phyloP scores from a whole-genome alignment of 257 asterid genomes.

The Nicotiana noctiflora region DNA sequence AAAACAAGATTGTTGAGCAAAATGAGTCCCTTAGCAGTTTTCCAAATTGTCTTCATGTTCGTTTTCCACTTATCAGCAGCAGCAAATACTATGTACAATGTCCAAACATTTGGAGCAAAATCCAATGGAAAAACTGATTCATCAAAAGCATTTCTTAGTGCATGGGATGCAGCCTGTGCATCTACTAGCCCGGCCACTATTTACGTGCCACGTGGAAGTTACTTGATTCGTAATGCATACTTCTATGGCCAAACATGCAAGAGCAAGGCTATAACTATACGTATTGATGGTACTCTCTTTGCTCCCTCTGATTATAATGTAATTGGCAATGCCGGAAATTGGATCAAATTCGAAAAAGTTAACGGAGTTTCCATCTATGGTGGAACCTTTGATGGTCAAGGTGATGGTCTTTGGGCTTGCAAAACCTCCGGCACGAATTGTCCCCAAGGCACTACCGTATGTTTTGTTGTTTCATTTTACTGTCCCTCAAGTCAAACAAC shows the following conservation, averaged over 20 bases:
- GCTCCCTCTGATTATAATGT: slow-evolving; percentile 1
- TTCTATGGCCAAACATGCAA: background rate
- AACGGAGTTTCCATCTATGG: background rate
- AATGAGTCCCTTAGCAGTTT: background rate
- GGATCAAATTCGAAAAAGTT: background rate
- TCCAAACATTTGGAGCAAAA: background rate
- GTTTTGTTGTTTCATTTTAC: too few species aligned
- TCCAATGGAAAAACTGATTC: background rate
- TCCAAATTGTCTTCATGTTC: background rate
- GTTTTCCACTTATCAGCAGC: background rate
- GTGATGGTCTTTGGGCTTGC: background rate
- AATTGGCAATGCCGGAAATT: background rate
- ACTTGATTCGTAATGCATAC: background rate
- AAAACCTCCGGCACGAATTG: background rate
- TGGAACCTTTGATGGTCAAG: background rate
- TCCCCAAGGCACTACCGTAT: background rate
- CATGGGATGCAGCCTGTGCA: background rate
- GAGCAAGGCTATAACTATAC: background rate
- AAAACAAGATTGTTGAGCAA: background rate
- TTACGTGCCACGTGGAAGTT: background rate
- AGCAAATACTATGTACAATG: background rate
- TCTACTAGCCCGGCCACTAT: background rate
- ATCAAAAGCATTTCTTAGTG: background rate
- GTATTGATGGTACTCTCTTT: background rate
- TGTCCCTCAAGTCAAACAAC: too few species aligned